Base-by-base conservation (phyloP, 495 filamentous ascomycete genomes). In the Annulohypoxylon maeteangense region DNA sequence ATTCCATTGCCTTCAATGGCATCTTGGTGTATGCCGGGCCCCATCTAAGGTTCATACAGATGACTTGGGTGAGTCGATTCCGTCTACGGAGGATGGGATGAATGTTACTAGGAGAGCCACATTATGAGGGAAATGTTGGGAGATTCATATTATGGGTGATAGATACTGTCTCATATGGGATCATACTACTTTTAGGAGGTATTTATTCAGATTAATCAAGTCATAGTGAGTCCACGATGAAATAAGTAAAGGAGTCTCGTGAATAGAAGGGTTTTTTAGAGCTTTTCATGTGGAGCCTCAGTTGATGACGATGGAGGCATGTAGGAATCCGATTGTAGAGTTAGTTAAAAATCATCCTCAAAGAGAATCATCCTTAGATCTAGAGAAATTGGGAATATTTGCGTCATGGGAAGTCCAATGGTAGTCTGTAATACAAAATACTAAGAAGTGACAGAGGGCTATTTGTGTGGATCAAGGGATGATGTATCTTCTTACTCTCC, bases 191-290 rank as follows among this genome's bases (percentile, higher is more conserved):
- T 34, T 20, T 10, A 32, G 16, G 14, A 20, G 10, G 27, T 54
- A 34, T 4, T 34, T 34, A 54, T 34, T 54, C 50, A 34, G 50
- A 54, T n/a, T 54, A 29, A 54, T 34, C 4, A 54, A 29, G 50
- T 4, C 14, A 16, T 23, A n/a, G n/a, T 54, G 29, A 54, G 29
- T 16, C 50, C n/a, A 29, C 23, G 7, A 11, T 20, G 23, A 10
- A 25, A 27, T 11, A 29, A 14, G 47, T 14, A 14, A 29, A n/a
- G 47, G 47, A 14, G 3, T 6, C 12, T n/a, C 3, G 12, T 27
- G 12, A 7, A n/a, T 29, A 27, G 12, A 29, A 51, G 5, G 12
- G 3, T 29, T 29, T 10, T 54, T 7, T 54, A 29, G 31, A 34
- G n/a, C 29, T 6, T n/a, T 10, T 32, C n/a, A 32, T 54, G 29